These are phyloP conservation scores for Wickerhamiella nectarea DNA, from an alignment of 805 yeast genomes.

Conservation along the genomic window DNA sequence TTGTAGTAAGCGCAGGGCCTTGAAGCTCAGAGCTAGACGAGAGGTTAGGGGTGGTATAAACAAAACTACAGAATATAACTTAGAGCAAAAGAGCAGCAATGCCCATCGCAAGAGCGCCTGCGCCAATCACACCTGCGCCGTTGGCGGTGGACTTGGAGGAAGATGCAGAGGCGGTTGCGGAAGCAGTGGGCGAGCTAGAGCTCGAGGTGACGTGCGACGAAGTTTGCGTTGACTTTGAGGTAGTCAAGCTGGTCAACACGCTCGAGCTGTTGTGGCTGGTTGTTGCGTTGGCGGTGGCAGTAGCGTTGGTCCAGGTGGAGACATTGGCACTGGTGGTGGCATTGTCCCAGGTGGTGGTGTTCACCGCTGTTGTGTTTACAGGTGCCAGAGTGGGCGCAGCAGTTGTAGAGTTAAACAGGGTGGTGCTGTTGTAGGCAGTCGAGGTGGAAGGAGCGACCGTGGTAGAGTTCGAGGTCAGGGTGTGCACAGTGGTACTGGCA, in stretches of 20 bases:
- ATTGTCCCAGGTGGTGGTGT: background rate
- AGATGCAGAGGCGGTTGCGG: background rate
- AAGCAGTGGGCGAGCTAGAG: background rate
- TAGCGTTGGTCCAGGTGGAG: background rate
- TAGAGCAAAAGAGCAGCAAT: conserved; percentile 7
- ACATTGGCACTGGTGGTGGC: background rate
- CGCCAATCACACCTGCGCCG: conserved; percentile 3
- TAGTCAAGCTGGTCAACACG: background rate
- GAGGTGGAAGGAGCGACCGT: background rate
- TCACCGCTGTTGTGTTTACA: background rate
- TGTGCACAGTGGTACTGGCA: conserved; percentile 6
- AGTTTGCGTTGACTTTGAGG: background rate
- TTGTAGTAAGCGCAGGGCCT: conserved; percentile 1
- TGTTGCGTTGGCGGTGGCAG: background rate
- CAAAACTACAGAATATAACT: background rate
- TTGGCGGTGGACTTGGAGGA: conserved; percentile 2
- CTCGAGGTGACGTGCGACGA: background rate
- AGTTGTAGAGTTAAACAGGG: background rate
- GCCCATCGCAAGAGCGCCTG: conserved; percentile 5
- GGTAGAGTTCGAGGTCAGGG: background rate
- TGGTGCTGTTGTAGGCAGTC: background rate
- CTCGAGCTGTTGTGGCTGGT: background rate
- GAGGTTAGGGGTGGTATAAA: too few relatives aligned
- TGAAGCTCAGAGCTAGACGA: too few relatives aligned
- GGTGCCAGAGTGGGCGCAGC: background rate